These are phyloP conservation scores for Rickenella mellea DNA, from an alignment of 768 basidiomycete genomes.

Conservation along the genomic window DNA sequence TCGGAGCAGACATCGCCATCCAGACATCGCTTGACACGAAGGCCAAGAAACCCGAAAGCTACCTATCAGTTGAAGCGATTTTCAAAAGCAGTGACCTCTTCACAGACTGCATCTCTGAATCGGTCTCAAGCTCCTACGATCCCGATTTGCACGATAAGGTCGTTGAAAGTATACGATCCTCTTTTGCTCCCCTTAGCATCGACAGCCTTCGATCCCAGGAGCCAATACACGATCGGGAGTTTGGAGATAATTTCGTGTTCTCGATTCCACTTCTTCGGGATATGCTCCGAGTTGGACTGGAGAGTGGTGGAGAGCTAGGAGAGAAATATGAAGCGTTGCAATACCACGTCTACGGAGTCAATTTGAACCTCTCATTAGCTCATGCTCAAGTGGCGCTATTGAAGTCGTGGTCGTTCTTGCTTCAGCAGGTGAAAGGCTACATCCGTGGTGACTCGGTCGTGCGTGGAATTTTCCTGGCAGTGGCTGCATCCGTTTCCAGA, in stretches of 20 bases:
- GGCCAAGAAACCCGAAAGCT: constrained; percentile 46
- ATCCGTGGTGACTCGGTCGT: constrained; percentile 51
- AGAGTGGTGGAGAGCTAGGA: constrained; percentile 27
- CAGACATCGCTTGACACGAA: constrained; percentile 23
- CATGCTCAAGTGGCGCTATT: constrained; percentile 69
- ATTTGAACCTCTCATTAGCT: constrained; percentile 79
- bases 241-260: constrained; percentile 75
- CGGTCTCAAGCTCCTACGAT: constrained; percentile 61
- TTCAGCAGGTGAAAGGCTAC: constrained; percentile 55
- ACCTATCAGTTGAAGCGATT: constrained; percentile 40
- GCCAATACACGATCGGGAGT: constrained; percentile 59
- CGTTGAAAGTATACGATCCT: constrained; percentile 32
- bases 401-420: constrained; percentile 68
- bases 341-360: constrained; percentile 60
- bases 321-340: constrained; percentile 40
- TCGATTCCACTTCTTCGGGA: constrained; percentile 47
- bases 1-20: constrained; percentile 64
- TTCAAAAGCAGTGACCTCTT: constrained; percentile 58
- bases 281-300: constrained; percentile 37
- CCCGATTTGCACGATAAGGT: constrained; percentile 63
- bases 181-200: constrained; percentile 53
- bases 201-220: constrained; percentile 56
- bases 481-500: constrained; percentile 56
- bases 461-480: constrained; percentile 42
- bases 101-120: constrained; percentile 58